Percentiles rank a stretch among this genome's conserved stretches.
Evolutionary conservation across 495 filamentous ascomycete genomes (phyloP).

Genomic region (Hyaloscypha bicolor): DNA sequence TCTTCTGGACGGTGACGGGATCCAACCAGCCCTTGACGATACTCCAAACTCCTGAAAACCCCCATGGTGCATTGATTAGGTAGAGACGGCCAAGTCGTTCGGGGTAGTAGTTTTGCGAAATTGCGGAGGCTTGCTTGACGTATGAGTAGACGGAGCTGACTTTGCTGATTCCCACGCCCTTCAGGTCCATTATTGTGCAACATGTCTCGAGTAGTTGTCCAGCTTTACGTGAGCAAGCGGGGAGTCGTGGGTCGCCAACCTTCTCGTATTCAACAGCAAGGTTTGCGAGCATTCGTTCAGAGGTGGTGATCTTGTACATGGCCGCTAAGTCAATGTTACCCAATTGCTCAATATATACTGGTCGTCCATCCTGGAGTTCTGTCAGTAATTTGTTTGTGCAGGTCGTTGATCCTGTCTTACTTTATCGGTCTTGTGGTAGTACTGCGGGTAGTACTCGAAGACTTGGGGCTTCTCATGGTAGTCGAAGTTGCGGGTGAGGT

Average conservation of each 20-base stretch:
- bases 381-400: background rate
- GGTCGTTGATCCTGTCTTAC: constrained; percentile 43
- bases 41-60: constrained; percentile 80
- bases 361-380: constrained; percentile 77
- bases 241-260: constrained; percentile 86
- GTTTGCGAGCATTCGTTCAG: constrained; percentile 93
- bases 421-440: constrained; percentile 99
- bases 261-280: constrained; percentile 97
- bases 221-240: constrained; percentile 92
- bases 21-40: constrained; percentile 91
- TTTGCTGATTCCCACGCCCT: constrained; percentile 85
- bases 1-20: constrained; percentile 95
- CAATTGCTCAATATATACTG: constrained; percentile 94
- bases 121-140: constrained; percentile 64
- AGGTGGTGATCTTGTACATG: constrained; percentile 92
- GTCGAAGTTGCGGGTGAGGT: constrained; percentile 77
- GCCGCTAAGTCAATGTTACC: constrained; percentile 88
- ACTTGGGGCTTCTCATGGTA: constrained; percentile 87
- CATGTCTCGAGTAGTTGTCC: constrained; percentile 92
- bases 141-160: constrained; percentile 76
- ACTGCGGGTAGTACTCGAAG: constrained; percentile 95
- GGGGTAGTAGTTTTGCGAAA: constrained; percentile 97
- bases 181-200: constrained; percentile 96
- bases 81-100: constrained; percentile 87
- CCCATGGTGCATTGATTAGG: constrained; percentile 97